Percentiles rank a stretch among this genome's conserved stretches.
phyloP scores from a whole-genome alignment of 2,329 filamentous ascomycete species.

The Septoria petroselini region DNA sequence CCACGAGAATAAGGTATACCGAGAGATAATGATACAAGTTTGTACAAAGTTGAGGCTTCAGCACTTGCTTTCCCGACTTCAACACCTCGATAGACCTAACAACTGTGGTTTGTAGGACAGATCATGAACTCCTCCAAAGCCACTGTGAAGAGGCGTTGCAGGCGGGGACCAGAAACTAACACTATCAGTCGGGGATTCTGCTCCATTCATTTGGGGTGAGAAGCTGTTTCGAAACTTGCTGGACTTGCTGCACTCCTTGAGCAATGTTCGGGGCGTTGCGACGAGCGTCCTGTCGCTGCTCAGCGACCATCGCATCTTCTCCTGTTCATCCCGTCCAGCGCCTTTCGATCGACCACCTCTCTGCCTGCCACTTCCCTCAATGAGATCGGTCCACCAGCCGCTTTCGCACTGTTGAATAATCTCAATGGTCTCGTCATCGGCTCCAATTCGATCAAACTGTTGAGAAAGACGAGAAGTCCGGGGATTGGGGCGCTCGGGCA shows the following conservation, averaged over 20 bases:
- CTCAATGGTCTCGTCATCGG: slow-evolving; percentile 3
- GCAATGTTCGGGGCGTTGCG: neutral
- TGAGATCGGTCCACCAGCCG: slow-evolving; percentile 10
- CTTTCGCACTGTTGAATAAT: slow-evolving; percentile 2
- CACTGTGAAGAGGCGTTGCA: neutral
- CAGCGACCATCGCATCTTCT: slow-evolving; percentile 3
- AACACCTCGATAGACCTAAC: too few relatives aligned
- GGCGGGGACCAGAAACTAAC: slow-evolving; percentile 6
- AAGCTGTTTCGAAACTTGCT: neutral
- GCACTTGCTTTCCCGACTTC: too few relatives aligned
- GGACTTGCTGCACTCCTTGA: neutral
- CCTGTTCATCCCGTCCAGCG: too few relatives aligned
- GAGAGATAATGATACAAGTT: too few relatives aligned
- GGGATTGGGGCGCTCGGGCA: neutral
- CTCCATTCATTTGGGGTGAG: neutral
- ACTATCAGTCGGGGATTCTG: slow-evolving; percentile 10
- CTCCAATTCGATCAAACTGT: slow-evolving; percentile 1
- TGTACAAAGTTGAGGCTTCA: too few relatives aligned
- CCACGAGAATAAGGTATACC: too few relatives aligned
- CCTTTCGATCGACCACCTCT: too few relatives aligned
- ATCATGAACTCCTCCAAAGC: too few relatives aligned
- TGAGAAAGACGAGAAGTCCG: neutral
- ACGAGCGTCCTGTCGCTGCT: slow-evolving; percentile 9
- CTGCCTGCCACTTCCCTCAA: too few relatives aligned
- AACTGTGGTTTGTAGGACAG: too few relatives aligned